These are phyloP conservation scores for Solidago caesia DNA, from an alignment of 129 eudicot species.

Conservation along the genomic window DNA sequence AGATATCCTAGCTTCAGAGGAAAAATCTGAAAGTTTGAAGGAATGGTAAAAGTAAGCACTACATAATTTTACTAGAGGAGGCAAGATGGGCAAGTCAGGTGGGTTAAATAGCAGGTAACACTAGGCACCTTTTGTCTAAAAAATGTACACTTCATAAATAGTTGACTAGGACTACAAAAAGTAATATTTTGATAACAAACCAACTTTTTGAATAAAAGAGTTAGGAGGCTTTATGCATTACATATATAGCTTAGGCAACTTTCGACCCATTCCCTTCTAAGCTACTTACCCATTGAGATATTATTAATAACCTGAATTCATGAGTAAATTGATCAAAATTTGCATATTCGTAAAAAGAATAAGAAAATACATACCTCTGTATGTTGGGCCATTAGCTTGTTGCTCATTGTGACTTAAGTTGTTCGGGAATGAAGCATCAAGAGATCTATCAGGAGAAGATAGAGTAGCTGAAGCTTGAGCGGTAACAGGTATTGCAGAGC, in stretches of 20 bases:
- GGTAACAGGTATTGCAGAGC: constrained; percentile 29
- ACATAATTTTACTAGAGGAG: background rate
- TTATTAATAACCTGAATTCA: background rate
- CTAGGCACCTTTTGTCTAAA: background rate
- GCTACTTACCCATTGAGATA: background rate
- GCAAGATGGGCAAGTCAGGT: background rate
- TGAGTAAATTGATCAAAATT: background rate
- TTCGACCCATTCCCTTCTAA: background rate
- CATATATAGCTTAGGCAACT: background rate
- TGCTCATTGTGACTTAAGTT: constrained; percentile 33
- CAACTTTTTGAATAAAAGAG: background rate
- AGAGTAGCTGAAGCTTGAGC: constrained; percentile 35
- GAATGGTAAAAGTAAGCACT: constrained; percentile 11
- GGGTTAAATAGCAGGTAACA: background rate
- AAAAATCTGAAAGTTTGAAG: constrained; percentile 27
- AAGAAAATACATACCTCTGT: constrained; percentile 21
- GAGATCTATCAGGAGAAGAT: constrained; percentile 36
- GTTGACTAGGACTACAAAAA: background rate
- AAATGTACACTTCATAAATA: background rate
- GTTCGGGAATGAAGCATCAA: constrained; percentile 18
- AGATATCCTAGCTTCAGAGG: constrained; percentile 35
- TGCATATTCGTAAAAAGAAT: background rate
- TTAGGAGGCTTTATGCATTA: background rate
- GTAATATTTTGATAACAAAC: background rate
- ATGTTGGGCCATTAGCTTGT: constrained; percentile 29